Percentiles rank a stretch among this genome's conserved stretches.
phyloP scores from a whole-genome alignment of 108 stramenopile species.

The Epipyxis sp. region DNA sequence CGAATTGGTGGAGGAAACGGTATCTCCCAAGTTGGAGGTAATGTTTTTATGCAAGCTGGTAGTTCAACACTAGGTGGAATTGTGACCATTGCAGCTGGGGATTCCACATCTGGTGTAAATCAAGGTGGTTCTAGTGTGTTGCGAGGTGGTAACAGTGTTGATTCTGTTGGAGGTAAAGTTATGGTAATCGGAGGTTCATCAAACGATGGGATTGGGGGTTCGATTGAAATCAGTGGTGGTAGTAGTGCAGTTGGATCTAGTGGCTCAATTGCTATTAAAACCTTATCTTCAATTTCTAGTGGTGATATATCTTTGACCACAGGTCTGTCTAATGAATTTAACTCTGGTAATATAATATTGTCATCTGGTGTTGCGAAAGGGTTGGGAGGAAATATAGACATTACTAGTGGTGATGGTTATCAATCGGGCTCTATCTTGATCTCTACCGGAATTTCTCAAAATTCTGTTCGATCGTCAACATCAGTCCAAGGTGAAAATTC shows the following conservation, averaged over 20 bases:
- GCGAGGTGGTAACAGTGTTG: not conserved
- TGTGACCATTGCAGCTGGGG: not conserved
- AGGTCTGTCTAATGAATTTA: no score
- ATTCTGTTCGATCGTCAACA: no score
- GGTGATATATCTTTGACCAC: no score
- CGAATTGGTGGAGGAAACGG: not conserved
- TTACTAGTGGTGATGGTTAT: not conserved
- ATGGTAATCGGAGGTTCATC: not conserved
- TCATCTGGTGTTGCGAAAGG: not conserved
- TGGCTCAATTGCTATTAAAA: no score
- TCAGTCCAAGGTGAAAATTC: no score
- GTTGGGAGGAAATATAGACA: not conserved
- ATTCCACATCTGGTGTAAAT: not conserved
- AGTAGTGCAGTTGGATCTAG: not conserved
- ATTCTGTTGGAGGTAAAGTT: not conserved
- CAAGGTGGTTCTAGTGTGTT: not conserved
- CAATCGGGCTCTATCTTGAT: not conserved
- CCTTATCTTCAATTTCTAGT: no score
- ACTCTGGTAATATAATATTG: not conserved
- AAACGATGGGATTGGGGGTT: not conserved
- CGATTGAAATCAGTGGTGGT: not conserved
- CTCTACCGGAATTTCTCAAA: not conserved
- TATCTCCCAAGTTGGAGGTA: not conserved
- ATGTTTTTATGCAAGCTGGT: conserved; percentile 26
- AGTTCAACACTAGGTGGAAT: not conserved